phyloP scores from a whole-genome alignment of 495 filamentous ascomycete genomes.

The Bacidia rubella region DNA sequence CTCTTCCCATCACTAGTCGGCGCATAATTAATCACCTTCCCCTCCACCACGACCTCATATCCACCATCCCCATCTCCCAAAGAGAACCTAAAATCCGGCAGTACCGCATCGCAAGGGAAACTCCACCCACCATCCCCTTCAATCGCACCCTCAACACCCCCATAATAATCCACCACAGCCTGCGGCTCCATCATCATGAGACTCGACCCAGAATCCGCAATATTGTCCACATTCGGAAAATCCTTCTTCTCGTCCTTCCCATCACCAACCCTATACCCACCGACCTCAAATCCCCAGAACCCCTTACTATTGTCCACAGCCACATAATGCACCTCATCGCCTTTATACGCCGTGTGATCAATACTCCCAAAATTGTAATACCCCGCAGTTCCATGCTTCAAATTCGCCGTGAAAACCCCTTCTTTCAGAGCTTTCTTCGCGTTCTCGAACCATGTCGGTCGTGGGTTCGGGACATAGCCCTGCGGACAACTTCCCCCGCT shows the following conservation, averaged over 20 bases:
- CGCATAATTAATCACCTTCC: conserved; percentile 52
- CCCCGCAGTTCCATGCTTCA: conserved; percentile 47
- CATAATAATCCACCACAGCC: conserved; percentile 49
- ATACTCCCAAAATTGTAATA: conserved; percentile 68
- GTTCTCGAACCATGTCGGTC: conserved; percentile 69
- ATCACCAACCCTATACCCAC: conserved; percentile 41
- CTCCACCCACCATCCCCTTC: conserved; percentile 43
- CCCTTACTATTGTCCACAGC: conserved; percentile 48
- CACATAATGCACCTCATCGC: conserved; percentile 44
- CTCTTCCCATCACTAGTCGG: conserved; percentile 31
- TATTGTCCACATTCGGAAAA: conserved; percentile 34
- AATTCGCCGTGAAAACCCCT: conserved; percentile 60
- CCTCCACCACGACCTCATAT: conserved; percentile 50
- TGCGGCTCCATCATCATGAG: conserved; percentile 54
- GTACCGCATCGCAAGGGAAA: conserved; percentile 45
- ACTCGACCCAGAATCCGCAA: conserved; percentile 63
- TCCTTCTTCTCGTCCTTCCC: conserved; percentile 22
- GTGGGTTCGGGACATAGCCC: conserved; percentile 5
- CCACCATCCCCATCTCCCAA: conserved; percentile 31
- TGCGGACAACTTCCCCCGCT: neutral
- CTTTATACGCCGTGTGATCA: conserved; percentile 51
- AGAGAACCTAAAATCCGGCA: conserved; percentile 56
- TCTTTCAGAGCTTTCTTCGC: conserved; percentile 44
- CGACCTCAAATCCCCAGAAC: conserved; percentile 63
- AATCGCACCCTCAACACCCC: conserved; percentile 35